phyloP scores from a whole-genome alignment of 129 eudicot species.

The Gnaphalium uliginosum region DNA sequence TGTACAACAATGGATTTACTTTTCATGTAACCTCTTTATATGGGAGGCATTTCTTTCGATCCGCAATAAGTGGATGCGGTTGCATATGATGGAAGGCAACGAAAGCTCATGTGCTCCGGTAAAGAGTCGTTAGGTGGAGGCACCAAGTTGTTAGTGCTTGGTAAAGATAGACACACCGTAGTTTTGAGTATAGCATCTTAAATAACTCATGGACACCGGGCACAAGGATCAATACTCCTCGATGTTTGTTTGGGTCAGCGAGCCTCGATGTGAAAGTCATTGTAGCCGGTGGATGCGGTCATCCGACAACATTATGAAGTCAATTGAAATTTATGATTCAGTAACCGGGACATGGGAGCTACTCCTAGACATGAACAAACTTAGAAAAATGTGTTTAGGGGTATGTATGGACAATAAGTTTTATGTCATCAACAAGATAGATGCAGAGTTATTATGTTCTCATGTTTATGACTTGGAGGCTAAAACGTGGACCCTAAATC shows the following conservation, averaged over 20 bases:
- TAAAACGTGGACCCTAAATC: slow-evolving; percentile 56
- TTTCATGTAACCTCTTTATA: slow-evolving; percentile 63
- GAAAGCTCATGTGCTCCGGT: slow-evolving; percentile 73
- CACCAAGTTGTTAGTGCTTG: slow-evolving; percentile 80
- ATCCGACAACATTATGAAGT: slow-evolving; percentile 46
- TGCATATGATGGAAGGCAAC: slow-evolving; percentile 62
- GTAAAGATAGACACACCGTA: slow-evolving; percentile 56
- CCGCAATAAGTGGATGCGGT: slow-evolving; percentile 59
- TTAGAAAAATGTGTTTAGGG: slow-evolving; percentile 73
- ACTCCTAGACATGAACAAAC: neutral
- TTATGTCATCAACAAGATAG: slow-evolving; percentile 71
- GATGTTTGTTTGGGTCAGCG: slow-evolving; percentile 76
- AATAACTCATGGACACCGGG: slow-evolving; percentile 77
- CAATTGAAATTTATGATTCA: slow-evolving; percentile 71
- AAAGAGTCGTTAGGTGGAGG: slow-evolving; percentile 88
- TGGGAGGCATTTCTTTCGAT: slow-evolving; percentile 87
- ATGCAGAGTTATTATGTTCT: slow-evolving; percentile 56
- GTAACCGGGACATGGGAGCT: slow-evolving; percentile 18
- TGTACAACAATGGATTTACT: slow-evolving; percentile 73
- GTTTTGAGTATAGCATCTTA: slow-evolving; percentile 65
- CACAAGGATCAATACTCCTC: slow-evolving; percentile 48
- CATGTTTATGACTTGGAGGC: slow-evolving; percentile 58
- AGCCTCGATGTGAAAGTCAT: slow-evolving; percentile 61
- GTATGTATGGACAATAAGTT: slow-evolving; percentile 67
- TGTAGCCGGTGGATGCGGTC: slow-evolving; percentile 77